Evolutionary conservation across 768 basidiomycete species (phyloP).

Genomic region (Glaciozyma martinii): DNA sequence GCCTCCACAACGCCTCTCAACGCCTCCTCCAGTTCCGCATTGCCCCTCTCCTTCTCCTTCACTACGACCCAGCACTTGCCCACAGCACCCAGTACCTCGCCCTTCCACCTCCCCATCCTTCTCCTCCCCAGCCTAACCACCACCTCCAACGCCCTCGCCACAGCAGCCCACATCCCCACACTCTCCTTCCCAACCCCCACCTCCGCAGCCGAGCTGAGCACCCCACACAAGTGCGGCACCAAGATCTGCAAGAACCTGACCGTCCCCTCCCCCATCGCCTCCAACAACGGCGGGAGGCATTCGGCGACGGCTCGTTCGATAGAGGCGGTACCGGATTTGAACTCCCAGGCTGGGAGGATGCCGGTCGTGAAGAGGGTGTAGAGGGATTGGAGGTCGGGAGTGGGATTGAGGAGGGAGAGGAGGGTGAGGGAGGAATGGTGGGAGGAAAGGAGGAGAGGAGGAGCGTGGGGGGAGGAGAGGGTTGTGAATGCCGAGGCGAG

Average conservation of each 20-base stretch:
- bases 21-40: neutral
- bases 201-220: neutral
- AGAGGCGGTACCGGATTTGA: constrained; percentile 2
- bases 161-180: neutral
- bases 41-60: neutral
- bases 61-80: constrained; percentile 10
- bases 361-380: constrained; percentile 7
- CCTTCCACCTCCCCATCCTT: constrained; percentile 11
- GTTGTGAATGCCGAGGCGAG: constrained; percentile 12
- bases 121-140: neutral
- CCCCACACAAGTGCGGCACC: constrained; percentile 13
- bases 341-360: constrained; percentile 19
- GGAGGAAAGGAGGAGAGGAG: too few species aligned
- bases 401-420: constrained; percentile 7
- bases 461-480: too few species aligned
- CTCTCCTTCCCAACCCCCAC: constrained; percentile 1
- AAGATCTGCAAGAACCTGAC: constrained; percentile 15
- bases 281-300: neutral
- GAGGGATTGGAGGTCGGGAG: constrained; percentile 16
- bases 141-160: neutral
- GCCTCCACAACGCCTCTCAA: neutral
- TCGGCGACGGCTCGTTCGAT: constrained; percentile 1
- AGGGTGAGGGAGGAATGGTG: too few species aligned
- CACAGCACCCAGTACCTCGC: neutral
- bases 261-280: neutral